phyloP scores from a whole-genome alignment of 2,329 filamentous ascomycete species.

The Zarea fungicola region DNA sequence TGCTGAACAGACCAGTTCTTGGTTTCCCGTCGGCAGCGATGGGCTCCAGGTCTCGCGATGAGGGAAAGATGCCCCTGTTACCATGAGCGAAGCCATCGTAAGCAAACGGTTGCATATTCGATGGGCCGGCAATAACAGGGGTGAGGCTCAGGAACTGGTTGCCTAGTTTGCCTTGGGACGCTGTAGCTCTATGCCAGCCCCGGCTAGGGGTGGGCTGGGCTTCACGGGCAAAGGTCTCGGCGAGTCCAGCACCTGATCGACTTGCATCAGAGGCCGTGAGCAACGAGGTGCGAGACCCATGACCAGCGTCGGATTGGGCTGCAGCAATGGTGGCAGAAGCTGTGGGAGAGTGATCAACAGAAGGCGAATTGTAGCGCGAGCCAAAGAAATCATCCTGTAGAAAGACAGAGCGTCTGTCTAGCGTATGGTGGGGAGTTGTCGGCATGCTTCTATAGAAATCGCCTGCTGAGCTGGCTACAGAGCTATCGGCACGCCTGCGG shows the following conservation, averaged over 20 bases:
- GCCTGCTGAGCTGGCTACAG: slow-evolving; percentile 59
- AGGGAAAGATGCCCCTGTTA: too few relatives aligned
- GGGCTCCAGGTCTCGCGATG: too few relatives aligned
- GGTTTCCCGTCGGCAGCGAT: slow-evolving; percentile 52
- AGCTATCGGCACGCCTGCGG: slow-evolving; percentile 55
- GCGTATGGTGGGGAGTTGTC: slow-evolving; percentile 48
- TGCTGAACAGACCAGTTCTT: slow-evolving; percentile 48
- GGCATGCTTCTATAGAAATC: slow-evolving; percentile 39
- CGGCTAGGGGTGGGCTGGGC: slow-evolving; percentile 24
- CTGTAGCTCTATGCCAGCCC: slow-evolving; percentile 36
- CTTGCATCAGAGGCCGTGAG: background rate
- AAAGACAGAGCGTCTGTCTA: slow-evolving; percentile 50
- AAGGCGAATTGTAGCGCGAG: slow-evolving; percentile 15
- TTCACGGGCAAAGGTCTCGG: slow-evolving; percentile 19
- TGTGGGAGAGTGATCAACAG: slow-evolving; percentile 19
- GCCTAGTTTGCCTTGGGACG: slow-evolving; percentile 37
- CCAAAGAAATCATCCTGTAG: slow-evolving; percentile 51
- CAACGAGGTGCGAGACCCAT: slow-evolving; percentile 38
- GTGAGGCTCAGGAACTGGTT: slow-evolving; percentile 40
- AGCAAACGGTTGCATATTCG: background rate
- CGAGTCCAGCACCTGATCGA: background rate
- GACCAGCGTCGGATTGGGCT: slow-evolving; percentile 24
- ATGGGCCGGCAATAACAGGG: background rate
- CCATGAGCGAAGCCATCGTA: slow-evolving; percentile 25
- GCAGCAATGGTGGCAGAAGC: slow-evolving; percentile 21